These are phyloP conservation scores for Pharnaceum exiguum DNA, from an alignment of 148 eudicot species.

Conservation along the genomic window DNA sequence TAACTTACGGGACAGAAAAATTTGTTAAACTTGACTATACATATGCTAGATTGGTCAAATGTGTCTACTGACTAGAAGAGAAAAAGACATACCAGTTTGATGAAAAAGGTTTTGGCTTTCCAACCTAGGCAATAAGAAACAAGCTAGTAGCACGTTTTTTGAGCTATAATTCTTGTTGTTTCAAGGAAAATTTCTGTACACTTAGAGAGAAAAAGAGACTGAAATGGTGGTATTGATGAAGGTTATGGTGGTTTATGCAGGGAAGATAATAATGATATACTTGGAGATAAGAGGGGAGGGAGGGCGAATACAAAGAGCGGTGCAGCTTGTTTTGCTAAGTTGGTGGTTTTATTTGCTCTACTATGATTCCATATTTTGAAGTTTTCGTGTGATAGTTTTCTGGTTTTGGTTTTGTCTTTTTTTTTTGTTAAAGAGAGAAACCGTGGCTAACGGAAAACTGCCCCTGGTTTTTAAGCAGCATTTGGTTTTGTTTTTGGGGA, in stretches of 20 bases:
- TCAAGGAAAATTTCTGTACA: background rate
- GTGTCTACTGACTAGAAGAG: background rate
- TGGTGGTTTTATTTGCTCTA: conserved; percentile 20
- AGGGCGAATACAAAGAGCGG: conserved; percentile 19
- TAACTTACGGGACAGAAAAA: background rate
- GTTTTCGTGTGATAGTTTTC: too few relatives aligned
- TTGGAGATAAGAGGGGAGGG: background rate
- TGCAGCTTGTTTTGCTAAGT: conserved; percentile 23
- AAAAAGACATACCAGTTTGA: too few relatives aligned
- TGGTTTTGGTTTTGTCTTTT: background rate
- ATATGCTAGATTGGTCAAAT: background rate
- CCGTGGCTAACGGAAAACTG: conserved; percentile 30
- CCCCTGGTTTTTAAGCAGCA: conserved; percentile 47
- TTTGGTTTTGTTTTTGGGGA: conserved; percentile 3
- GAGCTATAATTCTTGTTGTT: background rate
- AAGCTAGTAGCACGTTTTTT: background rate
- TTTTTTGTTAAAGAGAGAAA: background rate
- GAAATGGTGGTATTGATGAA: background rate
- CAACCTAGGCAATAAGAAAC: background rate
- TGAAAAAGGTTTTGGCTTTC: background rate
- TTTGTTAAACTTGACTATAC: background rate
- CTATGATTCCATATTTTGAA: too few relatives aligned
- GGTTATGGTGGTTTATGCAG: background rate
- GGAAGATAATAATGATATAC: background rate
- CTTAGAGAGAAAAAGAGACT: background rate